A percentile compares a stretch with the other conserved stretches of the same genome.
These are phyloP conservation scores for Sclerotinia subarctica DNA, from an alignment of 2,329 filamentous ascomycete species.

Conservation along the genomic window DNA sequence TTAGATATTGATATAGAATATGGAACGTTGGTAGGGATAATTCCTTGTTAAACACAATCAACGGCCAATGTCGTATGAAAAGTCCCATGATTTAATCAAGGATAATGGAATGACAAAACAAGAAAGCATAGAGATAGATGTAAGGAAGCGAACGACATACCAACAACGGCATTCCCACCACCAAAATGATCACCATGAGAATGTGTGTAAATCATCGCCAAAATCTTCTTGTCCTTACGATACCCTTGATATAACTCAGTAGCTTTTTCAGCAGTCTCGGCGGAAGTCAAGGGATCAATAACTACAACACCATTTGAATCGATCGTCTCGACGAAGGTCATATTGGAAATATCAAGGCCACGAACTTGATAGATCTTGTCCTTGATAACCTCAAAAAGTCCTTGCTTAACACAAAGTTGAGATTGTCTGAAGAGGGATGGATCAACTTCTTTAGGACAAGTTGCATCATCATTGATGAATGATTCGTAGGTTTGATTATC, in stretches of 20 bases:
- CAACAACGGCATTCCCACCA: slow-evolving; percentile 35
- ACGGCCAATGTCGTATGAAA: background rate
- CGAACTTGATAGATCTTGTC: slow-evolving; percentile 42
- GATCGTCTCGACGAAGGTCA: slow-evolving; percentile 40
- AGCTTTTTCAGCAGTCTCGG: slow-evolving; percentile 40
- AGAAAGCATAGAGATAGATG: background rate
- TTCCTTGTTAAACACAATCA: no score
- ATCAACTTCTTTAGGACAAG: background rate
- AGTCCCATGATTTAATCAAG: background rate
- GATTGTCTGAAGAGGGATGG: slow-evolving; percentile 1
- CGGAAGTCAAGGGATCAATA: slow-evolving; percentile 42
- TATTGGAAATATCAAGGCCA: slow-evolving; percentile 43
- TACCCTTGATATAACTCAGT: slow-evolving; percentile 38
- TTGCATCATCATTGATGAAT: background rate
- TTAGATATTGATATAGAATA: no score
- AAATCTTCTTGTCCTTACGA: slow-evolving; percentile 28
- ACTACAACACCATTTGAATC: slow-evolving; percentile 41
- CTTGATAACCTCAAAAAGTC: background rate
- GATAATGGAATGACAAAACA: background rate
- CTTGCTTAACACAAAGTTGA: background rate
- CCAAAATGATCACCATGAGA: slow-evolving; percentile 43
- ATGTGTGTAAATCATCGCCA: slow-evolving; percentile 44
- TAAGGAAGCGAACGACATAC: background rate
- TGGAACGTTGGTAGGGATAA: background rate
- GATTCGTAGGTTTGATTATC: background rate